Percentiles rank a stretch among this genome's conserved stretches.
These are phyloP conservation scores for Ophiostoma montium DNA, from an alignment of 2,329 filamentous ascomycete genomes.

Conservation along the genomic window DNA sequence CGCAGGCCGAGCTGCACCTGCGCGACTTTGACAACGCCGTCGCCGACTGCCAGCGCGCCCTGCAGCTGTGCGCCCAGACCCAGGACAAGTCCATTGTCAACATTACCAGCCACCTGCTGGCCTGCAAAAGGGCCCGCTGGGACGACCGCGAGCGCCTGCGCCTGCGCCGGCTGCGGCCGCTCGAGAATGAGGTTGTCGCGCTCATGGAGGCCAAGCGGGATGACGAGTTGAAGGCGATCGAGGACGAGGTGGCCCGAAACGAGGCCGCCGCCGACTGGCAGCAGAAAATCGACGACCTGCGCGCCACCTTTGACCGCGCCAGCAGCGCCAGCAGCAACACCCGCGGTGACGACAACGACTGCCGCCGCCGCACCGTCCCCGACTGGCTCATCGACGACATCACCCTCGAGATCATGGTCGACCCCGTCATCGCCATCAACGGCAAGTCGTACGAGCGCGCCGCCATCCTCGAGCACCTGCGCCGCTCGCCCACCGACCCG, in stretches of 20 bases:
- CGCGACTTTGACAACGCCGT: slow-evolving; percentile 61
- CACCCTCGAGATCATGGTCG: slow-evolving; percentile 58
- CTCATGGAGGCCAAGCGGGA: slow-evolving; percentile 34
- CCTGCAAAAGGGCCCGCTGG: slow-evolving; percentile 78
- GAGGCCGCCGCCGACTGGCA: slow-evolving; percentile 34
- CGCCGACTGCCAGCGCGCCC: slow-evolving; percentile 54
- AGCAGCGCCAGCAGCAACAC: slow-evolving; percentile 27
- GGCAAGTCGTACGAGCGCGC: slow-evolving; percentile 84
- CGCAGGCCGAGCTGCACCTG: slow-evolving; percentile 68
- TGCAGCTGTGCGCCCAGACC: slow-evolving; percentile 47
- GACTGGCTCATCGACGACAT: slow-evolving; percentile 70
- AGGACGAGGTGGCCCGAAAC: slow-evolving; percentile 29
- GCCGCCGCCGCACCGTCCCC: slow-evolving; percentile 46
- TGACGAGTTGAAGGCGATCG: slow-evolving; percentile 16
- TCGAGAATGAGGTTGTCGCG: slow-evolving; percentile 46
- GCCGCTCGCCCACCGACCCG: slow-evolving; percentile 62
- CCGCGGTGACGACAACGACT: too few species aligned
- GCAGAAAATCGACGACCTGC: slow-evolving; percentile 30
- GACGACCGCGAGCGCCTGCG: slow-evolving; percentile 55
- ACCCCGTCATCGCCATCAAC: slow-evolving; percentile 63
- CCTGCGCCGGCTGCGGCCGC: slow-evolving; percentile 36
- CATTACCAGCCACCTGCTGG: slow-evolving; percentile 60
- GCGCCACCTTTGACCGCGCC: slow-evolving; percentile 38
- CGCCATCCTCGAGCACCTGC: slow-evolving; percentile 74
- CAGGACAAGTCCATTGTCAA: slow-evolving; percentile 54